Conservation (phyloP, 2,329 filamentous ascomycete genomes). For the Neofusicoccum ribis region DNA sequence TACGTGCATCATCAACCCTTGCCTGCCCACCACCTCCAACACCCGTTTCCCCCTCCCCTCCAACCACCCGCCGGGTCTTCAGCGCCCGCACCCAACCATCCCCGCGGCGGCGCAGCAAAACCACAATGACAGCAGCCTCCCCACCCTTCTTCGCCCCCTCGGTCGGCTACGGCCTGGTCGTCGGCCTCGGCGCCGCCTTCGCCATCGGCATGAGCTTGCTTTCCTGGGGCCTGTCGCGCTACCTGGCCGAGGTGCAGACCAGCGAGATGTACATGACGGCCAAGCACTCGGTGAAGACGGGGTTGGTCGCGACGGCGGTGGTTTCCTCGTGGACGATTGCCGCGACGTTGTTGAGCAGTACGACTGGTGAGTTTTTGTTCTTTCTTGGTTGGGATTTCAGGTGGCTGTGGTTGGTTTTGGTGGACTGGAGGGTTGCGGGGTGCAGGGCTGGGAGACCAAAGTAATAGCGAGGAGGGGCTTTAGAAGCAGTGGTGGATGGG, state of each 20-base stretch:
- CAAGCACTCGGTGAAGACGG: slow-evolving; percentile 27
- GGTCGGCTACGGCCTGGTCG: slow-evolving; percentile 19
- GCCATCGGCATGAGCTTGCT: slow-evolving; percentile 18
- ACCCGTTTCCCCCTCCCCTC: too few relatives aligned
- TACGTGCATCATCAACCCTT: not conserved
- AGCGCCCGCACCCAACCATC: too few relatives aligned
- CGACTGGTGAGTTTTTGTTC: slow-evolving; percentile 4
- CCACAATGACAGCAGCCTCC: not conserved
- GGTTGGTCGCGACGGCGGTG: slow-evolving; percentile 26
- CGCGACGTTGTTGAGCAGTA: slow-evolving; percentile 18
- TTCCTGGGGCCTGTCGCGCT: slow-evolving; percentile 17
- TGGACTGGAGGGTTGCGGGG: too few relatives aligned
- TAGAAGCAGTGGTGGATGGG: too few relatives aligned
- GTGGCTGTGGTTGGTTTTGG: too few relatives aligned
- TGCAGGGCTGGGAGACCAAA: too few relatives aligned
- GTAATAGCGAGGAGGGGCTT: too few relatives aligned
- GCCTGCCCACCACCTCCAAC: not conserved
- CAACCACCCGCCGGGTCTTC: too few relatives aligned
- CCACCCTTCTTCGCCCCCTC: slow-evolving; percentile 8
- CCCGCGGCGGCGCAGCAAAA: too few relatives aligned
- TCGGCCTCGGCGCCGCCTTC: slow-evolving; percentile 17
- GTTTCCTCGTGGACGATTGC: slow-evolving; percentile 25
- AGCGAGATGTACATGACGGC: slow-evolving; percentile 29
- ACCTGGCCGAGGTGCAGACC: slow-evolving; percentile 21
- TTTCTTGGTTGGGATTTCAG: not conserved